Evolutionary conservation across 495 filamentous ascomycete genomes (phyloP), one percentile per base, ranked within the genome.

Genomic region (Lasiosphaeris hirsuta): DNA sequence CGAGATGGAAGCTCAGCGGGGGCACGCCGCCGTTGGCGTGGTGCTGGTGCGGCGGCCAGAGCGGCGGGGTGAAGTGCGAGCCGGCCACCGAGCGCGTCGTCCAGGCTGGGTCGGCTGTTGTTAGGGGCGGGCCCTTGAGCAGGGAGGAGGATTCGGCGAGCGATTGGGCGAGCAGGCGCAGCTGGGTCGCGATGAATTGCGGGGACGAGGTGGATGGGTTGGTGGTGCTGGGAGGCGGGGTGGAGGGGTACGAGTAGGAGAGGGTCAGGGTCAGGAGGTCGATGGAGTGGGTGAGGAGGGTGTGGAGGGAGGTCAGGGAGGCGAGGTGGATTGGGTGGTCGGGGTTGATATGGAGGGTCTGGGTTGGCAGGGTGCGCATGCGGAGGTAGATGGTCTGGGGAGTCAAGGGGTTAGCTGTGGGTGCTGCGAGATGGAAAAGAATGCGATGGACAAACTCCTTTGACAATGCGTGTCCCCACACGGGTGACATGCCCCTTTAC

Each of bases 401-500:
- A 19, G 33, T 30, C 23, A 8, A 34, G 10, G 6, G 17, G 52
- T 44, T 46, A 42, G 49, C 43, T 3, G 11, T 35, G n/a, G n/a
- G 36, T 4, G 34, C 38, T 42, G 10, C 42, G 10, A 10, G 11
- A n/a, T 35, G 33, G 18, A 35, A 42, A 34, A 9, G 42, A 3
- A 51, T 15, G 40, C 11, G 35, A 15, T 30, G 63, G 60, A 81
- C 82, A 62, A 75, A 89, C 88, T 35, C 87, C 89, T 60, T 90
- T 90, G 36, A 90, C 84, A 35, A 96, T 82, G 38, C 83, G 79
- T 10, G 85, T 86, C 7, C 90, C 90, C 10, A 90, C 81, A 19
- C 90, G 83, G 0, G 92, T 97, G 49, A 97, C 81, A 69, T 89
- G 87, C 4, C 94, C 94, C 69, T 98, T 98, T 36, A 97, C 85